These are phyloP conservation scores for Ustilago sp. DNA, from an alignment of 1,284 basidiomycete genomes.

Conservation along the genomic window DNA sequence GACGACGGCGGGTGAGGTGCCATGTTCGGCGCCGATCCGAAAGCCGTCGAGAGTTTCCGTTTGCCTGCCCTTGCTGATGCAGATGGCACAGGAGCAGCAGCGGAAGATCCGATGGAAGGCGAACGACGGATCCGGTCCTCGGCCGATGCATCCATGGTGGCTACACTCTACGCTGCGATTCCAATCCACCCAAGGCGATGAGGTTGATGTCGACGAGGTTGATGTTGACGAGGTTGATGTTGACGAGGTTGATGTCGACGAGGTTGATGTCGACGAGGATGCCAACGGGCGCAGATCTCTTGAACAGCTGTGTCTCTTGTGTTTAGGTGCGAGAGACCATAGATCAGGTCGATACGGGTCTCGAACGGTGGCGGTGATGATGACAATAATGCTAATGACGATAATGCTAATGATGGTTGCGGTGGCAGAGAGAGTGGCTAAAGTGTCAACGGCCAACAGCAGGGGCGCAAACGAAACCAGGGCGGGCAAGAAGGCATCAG, in stretches of 20 bases:
- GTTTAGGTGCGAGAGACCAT: conserved; percentile 12
- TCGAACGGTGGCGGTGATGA: not conserved
- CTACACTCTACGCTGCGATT: too few species aligned
- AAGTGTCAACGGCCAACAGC: not conserved
- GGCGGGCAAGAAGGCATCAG: not conserved
- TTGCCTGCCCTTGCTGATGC: conserved; percentile 32
- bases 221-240: not conserved
- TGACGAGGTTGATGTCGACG: too few species aligned
- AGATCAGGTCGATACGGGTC: not conserved
- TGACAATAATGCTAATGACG: not conserved
- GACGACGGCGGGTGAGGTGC: conserved; percentile 36
- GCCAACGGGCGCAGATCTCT: conserved; percentile 22
- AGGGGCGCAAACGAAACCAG: not conserved
- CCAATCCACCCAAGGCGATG: too few species aligned
- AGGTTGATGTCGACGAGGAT: not conserved
- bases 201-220: too few species aligned
- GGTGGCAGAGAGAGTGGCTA: not conserved
- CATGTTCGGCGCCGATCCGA: conserved; percentile 43
- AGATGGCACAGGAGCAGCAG: conserved; percentile 25
- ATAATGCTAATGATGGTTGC: not conserved
- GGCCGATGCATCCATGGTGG: conserved; percentile 47
- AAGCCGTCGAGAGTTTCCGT: conserved; percentile 52
- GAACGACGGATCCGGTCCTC: conserved; percentile 50
- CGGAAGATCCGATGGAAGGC: conserved; percentile 40
- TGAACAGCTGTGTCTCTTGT: conserved; percentile 13